These are phyloP conservation scores for Boechera divaricarpa DNA, from an alignment of 345 rosid genomes.

Conservation along the genomic window DNA sequence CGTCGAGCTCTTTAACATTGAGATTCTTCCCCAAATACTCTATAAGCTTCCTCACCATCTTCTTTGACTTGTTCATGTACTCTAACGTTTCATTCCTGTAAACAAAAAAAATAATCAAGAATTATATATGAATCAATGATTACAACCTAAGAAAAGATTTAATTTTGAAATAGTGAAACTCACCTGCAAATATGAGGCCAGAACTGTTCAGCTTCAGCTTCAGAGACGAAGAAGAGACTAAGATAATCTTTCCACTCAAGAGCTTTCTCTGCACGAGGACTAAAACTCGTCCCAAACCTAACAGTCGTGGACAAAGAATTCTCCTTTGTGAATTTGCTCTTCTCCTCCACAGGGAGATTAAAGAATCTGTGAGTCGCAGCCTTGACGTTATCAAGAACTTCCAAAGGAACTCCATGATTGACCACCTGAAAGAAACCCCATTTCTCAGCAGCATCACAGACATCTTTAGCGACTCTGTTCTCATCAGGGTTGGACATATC, in stretches of 20 bases:
- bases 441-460: slow-evolving; percentile 57
- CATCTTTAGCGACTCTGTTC: slow-evolving; percentile 43
- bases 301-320: slow-evolving; percentile 42
- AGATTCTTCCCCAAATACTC: slow-evolving; percentile 49
- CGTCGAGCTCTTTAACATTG: slow-evolving; percentile 50
- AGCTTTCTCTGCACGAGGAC: slow-evolving; percentile 53
- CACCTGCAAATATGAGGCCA: slow-evolving; percentile 60
- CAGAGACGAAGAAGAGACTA: slow-evolving; percentile 56
- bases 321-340: slow-evolving; percentile 49
- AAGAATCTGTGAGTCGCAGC: slow-evolving; percentile 53
- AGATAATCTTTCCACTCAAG: slow-evolving; percentile 65
- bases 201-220: slow-evolving; percentile 49
- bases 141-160: not conserved
- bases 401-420: slow-evolving; percentile 53
- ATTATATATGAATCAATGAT: not conserved
- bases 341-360: slow-evolving; percentile 50
- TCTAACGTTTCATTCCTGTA: slow-evolving; percentile 53
- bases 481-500: slow-evolving; percentile 54
- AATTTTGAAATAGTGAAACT: slow-evolving; percentile 7
- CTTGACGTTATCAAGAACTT: slow-evolving; percentile 49
- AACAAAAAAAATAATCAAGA: not conserved
- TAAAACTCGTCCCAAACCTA: slow-evolving; percentile 51
- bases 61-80: slow-evolving; percentile 52
- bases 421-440: slow-evolving; percentile 64
- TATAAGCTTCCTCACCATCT: slow-evolving; percentile 48